These are phyloP conservation scores for Alloascoidea africana DNA, from an alignment of 805 yeast genomes.

Conservation along the genomic window DNA sequence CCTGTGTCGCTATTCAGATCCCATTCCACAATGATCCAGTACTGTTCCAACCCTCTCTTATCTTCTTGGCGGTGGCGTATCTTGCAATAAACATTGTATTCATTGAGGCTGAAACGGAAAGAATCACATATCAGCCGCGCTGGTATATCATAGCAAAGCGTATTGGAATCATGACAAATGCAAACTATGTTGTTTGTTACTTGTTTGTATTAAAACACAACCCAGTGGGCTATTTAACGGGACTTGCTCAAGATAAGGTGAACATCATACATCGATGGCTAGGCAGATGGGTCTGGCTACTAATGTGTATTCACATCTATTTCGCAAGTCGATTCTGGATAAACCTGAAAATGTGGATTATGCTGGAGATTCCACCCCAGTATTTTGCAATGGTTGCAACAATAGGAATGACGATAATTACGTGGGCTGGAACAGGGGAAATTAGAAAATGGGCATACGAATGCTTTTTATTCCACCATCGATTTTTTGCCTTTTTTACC, in stretches of 20 bases:
- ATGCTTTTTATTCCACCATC: conserved; percentile 27
- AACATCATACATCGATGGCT: conserved; percentile 28
- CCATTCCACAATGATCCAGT: conserved; percentile 11
- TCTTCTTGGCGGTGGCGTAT: conserved; percentile 16
- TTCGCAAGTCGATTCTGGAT: conserved; percentile 25
- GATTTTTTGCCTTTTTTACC: conserved; percentile 25
- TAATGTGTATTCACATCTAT: conserved; percentile 22
- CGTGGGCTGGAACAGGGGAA: conserved; percentile 20
- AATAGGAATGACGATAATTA: conserved; percentile 20
- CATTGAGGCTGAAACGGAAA: conserved; percentile 19
- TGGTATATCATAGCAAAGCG: conserved; percentile 27
- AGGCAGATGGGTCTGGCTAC: conserved; percentile 23
- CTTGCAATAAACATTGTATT: conserved; percentile 18
- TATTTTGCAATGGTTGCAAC: conserved; percentile 34
- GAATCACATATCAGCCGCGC: conserved; percentile 23
- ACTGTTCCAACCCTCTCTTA: conserved; percentile 27
- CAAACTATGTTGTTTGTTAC: conserved; percentile 23
- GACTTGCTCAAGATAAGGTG: conserved; percentile 25
- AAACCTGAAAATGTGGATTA: conserved; percentile 19
- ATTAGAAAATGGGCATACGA: conserved; percentile 26
- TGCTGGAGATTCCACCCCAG: conserved; percentile 32
- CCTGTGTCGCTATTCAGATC: conserved; percentile 13
- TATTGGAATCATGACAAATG: conserved; percentile 23
- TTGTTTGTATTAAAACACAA: conserved; percentile 25
- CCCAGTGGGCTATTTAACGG: conserved; percentile 22